Evolutionary conservation across 805 yeast species (phyloP), one percentile per base, ranked within the genome.

Genomic region (Saccharomycodes ludwigii): DNA sequence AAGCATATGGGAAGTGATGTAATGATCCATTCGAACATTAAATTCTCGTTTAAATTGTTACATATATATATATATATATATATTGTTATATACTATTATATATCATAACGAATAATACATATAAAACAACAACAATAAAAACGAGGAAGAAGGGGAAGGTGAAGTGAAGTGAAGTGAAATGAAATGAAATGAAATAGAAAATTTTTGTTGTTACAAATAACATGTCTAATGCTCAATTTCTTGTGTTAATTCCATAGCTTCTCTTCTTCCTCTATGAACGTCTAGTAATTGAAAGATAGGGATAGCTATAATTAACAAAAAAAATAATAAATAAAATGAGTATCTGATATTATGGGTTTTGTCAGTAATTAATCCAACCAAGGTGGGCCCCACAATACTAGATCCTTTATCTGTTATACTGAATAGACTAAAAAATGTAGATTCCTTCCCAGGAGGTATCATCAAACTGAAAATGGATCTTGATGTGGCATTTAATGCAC

Each of bases 401-500:
- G 83, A 74, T 3, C 91, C 88, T 46, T 81, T 80, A 51, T 80
- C 91, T 1, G 93, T 81, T 24, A 80, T 73, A 24, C 81, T 69
- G 52, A 74, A 81, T 26, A 80, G 57, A 10, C 88, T 76, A 54
- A 81, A 80, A 47, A 79, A 80, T 5, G 77, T 71, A 3, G 78
- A 71, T 46, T 81, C 93, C 42, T 70, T 73, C 5, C 91, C 91
- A 28, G 58, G 63, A 13, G 93, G 93, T 27, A 80, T 76, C 32
- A 80, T 63, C 46, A 76, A 50, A 20, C 81, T 66, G 49, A 72
- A 80, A 4, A 77, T 58, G 1, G 85, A 73, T 29, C 91, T 62
- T 18, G 84, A 69, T 1, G 76, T 62, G 0, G 88, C 76, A 6
- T 79, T 66, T 16, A 81, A 53, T 0, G 85, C 85, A 18, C 93